Percentiles rank a stretch among this genome's conserved stretches.
These are phyloP conservation scores for Pilasporangium apinafurcum DNA, from an alignment of 352 stramenopile species.

Conservation along the genomic window DNA sequence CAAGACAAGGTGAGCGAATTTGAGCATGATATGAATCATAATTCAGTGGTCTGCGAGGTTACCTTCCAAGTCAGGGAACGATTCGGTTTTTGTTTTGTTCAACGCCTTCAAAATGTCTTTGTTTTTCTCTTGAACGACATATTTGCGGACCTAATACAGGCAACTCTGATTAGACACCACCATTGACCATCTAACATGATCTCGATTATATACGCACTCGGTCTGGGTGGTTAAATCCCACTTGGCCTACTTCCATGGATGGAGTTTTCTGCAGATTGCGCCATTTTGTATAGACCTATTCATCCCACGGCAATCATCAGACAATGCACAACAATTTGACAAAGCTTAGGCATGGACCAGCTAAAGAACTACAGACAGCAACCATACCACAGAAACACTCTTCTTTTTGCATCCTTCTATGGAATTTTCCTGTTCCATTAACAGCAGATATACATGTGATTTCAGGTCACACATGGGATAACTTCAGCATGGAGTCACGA, in stretches of 20 bases:
- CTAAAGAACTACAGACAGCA: not conserved
- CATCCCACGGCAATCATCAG: too few relatives aligned
- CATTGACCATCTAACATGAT: not conserved
- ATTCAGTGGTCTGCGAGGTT: not conserved
- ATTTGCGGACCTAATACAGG: slow-evolving; percentile 45
- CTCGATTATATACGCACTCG: slow-evolving; percentile 19
- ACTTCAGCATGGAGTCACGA: not conserved
- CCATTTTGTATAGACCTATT: slow-evolving; percentile 90
- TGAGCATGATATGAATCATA: not conserved
- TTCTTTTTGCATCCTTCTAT: slow-evolving; percentile 93
- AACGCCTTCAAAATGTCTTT: slow-evolving; percentile 84
- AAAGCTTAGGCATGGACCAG: not conserved
- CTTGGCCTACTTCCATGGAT: slow-evolving; percentile 89
- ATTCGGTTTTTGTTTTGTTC: slow-evolving; percentile 81
- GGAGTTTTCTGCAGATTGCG: slow-evolving; percentile 89
- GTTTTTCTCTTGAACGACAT: slow-evolving; percentile 77
- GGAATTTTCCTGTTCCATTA: slow-evolving; percentile 78
- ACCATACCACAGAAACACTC: slow-evolving; percentile 71
- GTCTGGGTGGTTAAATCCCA: slow-evolving; percentile 75
- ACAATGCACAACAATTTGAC: too few relatives aligned
- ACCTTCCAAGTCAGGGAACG: slow-evolving; percentile 77
- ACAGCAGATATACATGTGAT: not conserved
- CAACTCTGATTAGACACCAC: slow-evolving; percentile 8
- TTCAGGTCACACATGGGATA: too few relatives aligned
- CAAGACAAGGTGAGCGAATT: too few relatives aligned